Base-by-base conservation (phyloP, 805 yeast species). In the Starmerella geochares region DNA sequence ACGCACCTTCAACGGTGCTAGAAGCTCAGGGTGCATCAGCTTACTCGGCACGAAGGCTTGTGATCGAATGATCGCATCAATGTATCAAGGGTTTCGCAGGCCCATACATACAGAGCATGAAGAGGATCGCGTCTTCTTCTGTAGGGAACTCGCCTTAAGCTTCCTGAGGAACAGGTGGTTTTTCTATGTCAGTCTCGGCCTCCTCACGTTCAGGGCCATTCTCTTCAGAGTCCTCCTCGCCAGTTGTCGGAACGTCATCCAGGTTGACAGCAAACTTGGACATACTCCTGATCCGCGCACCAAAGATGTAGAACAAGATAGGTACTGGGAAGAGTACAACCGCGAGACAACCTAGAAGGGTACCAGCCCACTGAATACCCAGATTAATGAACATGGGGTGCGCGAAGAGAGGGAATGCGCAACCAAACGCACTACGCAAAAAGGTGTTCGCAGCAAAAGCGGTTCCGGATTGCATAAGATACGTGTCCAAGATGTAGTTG, bases 301-400 rank as follows among this genome's bases (percentile, higher is more conserved):
- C 88, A 62, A 66, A 84, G 48, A 65, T 72, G 65, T 71, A 70
- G 61, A 84, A 82, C 45, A 80, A 60, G 50, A 83, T 60, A 9
- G 94, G 94, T 48, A 83, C 84, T 0, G 86, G 83, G 25, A 76
- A 65, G 67, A 85, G 61, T 1, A 67, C 70, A 2, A 70, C 66
- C 0, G 81, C 79, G 47, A 84, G 69, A 47, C 79, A 70, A 14
- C 87, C 87, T 36, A 85, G 61, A 23, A 84, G 62, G 25, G 84
- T 68, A 51, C 88, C 87, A 1, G 92, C 90, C 88, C 90, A 84
- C 58, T 83, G 79, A 28, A 73, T 73, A 32, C 85, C 83, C 76
- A 84, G 73, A 50, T 71, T 72, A 23, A 69, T 64, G 65, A 83
- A 83, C 88, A 85, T 80, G 56, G 74, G 79, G 3, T 73, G 67